These are phyloP conservation scores for Polytrichum formosum DNA, from an alignment of 225 moss, liverwort and hornwort genomes.

Conservation along the genomic window DNA sequence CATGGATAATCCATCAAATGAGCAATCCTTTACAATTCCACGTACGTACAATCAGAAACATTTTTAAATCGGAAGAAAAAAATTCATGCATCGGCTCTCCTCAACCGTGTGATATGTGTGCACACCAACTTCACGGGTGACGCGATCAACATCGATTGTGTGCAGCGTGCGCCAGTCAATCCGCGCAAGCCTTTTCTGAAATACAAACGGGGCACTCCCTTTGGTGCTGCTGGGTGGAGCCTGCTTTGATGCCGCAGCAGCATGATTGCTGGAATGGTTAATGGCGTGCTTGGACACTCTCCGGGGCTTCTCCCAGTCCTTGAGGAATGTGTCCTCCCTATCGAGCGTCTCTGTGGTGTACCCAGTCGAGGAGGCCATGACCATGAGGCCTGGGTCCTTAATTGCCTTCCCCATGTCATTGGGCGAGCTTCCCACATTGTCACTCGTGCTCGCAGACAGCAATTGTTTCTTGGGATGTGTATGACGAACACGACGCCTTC, in stretches of 20 bases:
- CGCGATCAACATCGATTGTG: slow-evolving; percentile 66
- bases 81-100: background rate
- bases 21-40: too few species aligned
- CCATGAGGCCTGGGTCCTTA: slow-evolving; percentile 10
- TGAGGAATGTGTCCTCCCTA: background rate
- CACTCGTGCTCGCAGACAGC: slow-evolving; percentile 9
- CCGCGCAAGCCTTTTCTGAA: slow-evolving; percentile 68
- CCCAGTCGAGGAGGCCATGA: slow-evolving; percentile 33
- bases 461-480: slow-evolving; percentile 23
- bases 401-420: background rate
- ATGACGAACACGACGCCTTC: slow-evolving; percentile 36
- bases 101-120: background rate
- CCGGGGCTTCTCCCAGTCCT: background rate
- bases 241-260: slow-evolving; percentile 10
- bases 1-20: too few species aligned
- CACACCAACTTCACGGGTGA: slow-evolving; percentile 79
- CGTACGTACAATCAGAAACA: too few species aligned
- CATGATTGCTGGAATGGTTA: background rate
- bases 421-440: slow-evolving; percentile 25
- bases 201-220: slow-evolving; percentile 38
- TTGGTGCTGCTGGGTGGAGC: background rate
- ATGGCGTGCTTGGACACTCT: background rate
- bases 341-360: slow-evolving; percentile 28
- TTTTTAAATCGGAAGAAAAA: background rate
- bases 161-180: slow-evolving; percentile 90